Percentiles rank a stretch among this genome's conserved stretches.
Conservation (phyloP, 768 basidiomycete species). For the Epithele typhae region DNA sequence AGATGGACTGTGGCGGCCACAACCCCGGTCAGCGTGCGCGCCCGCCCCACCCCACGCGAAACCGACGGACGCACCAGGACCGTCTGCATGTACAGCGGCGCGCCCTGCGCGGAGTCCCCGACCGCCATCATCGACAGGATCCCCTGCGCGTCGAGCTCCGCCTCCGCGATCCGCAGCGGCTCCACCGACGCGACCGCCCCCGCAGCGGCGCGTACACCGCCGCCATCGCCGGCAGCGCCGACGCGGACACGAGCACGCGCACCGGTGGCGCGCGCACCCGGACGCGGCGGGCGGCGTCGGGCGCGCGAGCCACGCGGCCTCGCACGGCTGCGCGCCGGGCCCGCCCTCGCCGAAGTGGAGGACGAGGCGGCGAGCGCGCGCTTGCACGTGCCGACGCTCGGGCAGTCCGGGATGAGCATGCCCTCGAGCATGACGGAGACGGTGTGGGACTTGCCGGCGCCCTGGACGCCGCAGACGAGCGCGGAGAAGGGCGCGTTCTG, state of each 20-base stretch:
- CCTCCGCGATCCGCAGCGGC: slow-evolving; percentile 49
- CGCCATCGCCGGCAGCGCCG: slow-evolving; percentile 59
- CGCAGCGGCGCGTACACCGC: slow-evolving; percentile 37
- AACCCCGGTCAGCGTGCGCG: too few relatives aligned
- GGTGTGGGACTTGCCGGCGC: slow-evolving; percentile 72
- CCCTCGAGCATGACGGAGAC: slow-evolving; percentile 65
- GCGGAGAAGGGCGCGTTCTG: slow-evolving; percentile 75
- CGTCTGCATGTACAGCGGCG: slow-evolving; percentile 68
- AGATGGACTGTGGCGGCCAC: slow-evolving; percentile 42
- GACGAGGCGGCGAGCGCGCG: slow-evolving; percentile 57
- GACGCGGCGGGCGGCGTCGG: slow-evolving; percentile 39
- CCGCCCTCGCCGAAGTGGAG: slow-evolving; percentile 73
- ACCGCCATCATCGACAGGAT: slow-evolving; percentile 76
- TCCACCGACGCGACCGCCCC: slow-evolving; percentile 46
- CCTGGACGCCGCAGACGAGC: slow-evolving; percentile 73
- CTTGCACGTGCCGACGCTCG: slow-evolving; percentile 46
- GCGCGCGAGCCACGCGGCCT: slow-evolving; percentile 72
- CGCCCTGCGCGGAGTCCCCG: slow-evolving; percentile 51
- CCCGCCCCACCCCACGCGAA: too few relatives aligned
- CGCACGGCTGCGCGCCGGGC: slow-evolving; percentile 49
- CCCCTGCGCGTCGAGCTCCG: slow-evolving; percentile 64
- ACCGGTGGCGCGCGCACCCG: slow-evolving; percentile 30
- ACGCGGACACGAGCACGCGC: slow-evolving; percentile 50
- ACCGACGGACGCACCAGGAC: slow-evolving; percentile 43
- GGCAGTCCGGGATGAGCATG: slow-evolving; percentile 55